Base-by-base conservation (phyloP, 1,139 yeast species). In the Pichia sp. region DNA sequence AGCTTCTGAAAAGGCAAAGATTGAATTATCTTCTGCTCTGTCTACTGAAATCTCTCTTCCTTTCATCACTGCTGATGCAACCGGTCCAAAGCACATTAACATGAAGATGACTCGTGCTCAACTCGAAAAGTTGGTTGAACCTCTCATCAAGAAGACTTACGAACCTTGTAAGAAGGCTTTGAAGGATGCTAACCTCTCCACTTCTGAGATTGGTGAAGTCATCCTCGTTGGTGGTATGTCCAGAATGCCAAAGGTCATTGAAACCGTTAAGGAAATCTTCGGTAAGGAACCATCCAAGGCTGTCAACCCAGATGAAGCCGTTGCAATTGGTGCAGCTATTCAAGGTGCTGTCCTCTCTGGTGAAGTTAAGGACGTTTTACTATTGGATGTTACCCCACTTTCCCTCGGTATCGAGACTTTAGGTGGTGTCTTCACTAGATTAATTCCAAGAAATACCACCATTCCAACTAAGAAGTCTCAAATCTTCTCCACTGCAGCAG, bases 161-260 rank as follows among this genome's bases (percentile, higher is more conserved):
- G 96, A 88, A 62, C 99, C 98, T 58, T 94, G 94, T 66, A 87
- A 88, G 77, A 87, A 88, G 72, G 99, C 98, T 45, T 72, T 91
- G 64, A 91, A 88, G 74, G 98, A 93, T 66, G 97, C 98, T 52
- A 79, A 78, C 52, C 71, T 91, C 62, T 55, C 80, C 49, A 76
- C 95, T 40, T 81, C 93, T 45, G 93, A 84, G 56, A 72, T 91
- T 56, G 80, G 94, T 54, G 98, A 91, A 69, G 97, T 91, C 54
- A 82, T 91, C 60, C 75, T 91, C 52, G 99, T 91, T 53, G 99
- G 99, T 77, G 99, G 99, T 80, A 91, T 88, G 98, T 83, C 97
- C 47, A 86, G 99, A 75, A 91, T 91, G 98, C 99, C 99, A 68
- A 93, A 91, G 81, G 97, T 91, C 61, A 73, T 86, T 49, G 96